These are phyloP conservation scores for Patellifolia procumbens DNA, from an alignment of 179 eudicot species.

Conservation along the genomic window DNA sequence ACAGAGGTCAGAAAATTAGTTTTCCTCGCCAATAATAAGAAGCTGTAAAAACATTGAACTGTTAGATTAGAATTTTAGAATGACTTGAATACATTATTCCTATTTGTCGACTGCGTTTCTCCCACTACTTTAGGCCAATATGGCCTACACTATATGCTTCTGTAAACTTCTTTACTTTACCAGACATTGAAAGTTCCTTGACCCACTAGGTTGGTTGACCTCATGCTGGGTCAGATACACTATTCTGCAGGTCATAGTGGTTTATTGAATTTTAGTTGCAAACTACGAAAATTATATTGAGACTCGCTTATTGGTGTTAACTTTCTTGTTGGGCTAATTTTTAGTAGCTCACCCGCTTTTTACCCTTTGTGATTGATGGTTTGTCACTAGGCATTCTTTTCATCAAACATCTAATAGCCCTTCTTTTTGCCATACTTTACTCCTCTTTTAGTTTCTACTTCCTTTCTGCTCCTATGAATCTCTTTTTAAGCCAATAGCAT, in stretches of 20 bases:
- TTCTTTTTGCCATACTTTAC: not conserved
- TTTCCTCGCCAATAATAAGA: not conserved
- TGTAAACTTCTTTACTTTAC: not conserved
- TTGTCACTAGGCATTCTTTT: not conserved
- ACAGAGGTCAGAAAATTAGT: not conserved
- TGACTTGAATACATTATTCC: not conserved
- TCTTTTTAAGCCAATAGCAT: not conserved
- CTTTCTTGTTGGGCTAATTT: not conserved
- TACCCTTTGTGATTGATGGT: no score
- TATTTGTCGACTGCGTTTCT: not conserved
- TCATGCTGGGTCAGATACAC: not conserved
- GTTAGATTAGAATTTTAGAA: not conserved
- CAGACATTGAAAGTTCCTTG: not conserved
- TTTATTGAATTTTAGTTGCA: not conserved
- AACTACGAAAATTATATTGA: not conserved
- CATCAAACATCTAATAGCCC: not conserved
- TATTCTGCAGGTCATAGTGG: no score
- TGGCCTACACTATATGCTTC: no score
- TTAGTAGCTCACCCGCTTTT: not conserved
- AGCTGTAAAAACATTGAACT: not conserved
- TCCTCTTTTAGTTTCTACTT: not conserved
- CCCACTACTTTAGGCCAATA: no score
- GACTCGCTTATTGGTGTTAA: not conserved
- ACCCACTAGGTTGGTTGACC: not conserved
- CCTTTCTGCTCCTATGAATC: not conserved